Evolutionary conservation across 139 green algal species (phyloP), one percentile per base, ranked within the genome.

Genomic region (Bryopsis sp.): DNA sequence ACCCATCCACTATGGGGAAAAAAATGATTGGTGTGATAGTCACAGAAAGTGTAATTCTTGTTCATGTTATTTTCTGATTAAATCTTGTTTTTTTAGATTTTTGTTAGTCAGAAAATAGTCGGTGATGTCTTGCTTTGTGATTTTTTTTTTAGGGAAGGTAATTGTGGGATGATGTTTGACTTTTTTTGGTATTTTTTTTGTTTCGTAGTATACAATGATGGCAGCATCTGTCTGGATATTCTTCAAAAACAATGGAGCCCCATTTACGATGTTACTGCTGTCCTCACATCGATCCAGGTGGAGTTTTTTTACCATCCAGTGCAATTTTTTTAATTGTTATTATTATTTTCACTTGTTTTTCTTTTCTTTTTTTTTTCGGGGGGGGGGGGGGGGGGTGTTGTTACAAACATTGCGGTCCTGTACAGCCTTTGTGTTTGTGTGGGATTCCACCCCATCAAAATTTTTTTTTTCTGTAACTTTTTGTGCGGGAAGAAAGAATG

Each of bases 241-340:
- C 70, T 99, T 29, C 94, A 99, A 65, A 98, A 98, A 62, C 86
- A 97, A 78, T 99, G 94, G 94, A 95, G 83, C 70, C 93, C 94
- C n/a, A 97, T 98, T 74, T 99, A 99, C 64, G 93, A 99, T 63
- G 92, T 97, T 0, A 83, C 85, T 8, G 93, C 92, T 6, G 92
- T 99, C 39, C 78, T 99, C 2, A 99, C 94, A 8, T 97, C 90
- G 5, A 97, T 99, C 28, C 90, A 92, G 80, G 87, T 90, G n/a
- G n/a, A n/a, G n/a, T n/a, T n/a, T n/a, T n/a, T n/a, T n/a, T n/a
- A n/a, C n/a, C n/a, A n/a, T n/a, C n/a, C n/a, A n/a, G n/a, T n/a
- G n/a, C n/a, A n/a, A 48, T 1, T 54, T 2, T 6, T 4, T 22
- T 8, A 36, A 34, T 33, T 32, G 35, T 48, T 73, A 8, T 19